Percentiles rank a stretch among this genome's conserved stretches.
These are phyloP conservation scores for Albizia julibrissin DNA, from an alignment of 306 rosid species.

Conservation along the genomic window DNA sequence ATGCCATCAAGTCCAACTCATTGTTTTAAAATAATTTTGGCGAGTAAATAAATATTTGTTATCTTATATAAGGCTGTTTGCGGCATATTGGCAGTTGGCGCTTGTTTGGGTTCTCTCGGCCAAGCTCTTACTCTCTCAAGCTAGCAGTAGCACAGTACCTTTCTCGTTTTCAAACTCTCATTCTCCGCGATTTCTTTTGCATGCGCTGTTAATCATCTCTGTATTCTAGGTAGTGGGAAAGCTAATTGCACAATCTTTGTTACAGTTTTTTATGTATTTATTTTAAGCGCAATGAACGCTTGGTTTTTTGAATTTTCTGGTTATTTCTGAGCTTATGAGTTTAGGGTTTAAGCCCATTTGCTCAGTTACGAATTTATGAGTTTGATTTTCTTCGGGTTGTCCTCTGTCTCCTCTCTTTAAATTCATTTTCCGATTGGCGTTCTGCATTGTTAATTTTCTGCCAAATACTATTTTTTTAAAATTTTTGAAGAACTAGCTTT, in stretches of 20 bases:
- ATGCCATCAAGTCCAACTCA: no score
- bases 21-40: no score
- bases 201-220: not conserved
- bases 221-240: conserved; percentile 4
- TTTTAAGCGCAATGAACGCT: not conserved
- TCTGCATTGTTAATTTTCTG: not conserved
- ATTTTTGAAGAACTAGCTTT: not conserved
- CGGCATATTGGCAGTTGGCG: not conserved
- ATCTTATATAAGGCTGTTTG: not conserved
- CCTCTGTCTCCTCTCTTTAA: not conserved
- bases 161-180: not conserved
- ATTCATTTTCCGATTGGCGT: not conserved
- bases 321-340: not conserved
- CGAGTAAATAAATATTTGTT: not conserved
- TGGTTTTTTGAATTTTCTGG: not conserved
- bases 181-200: not conserved
- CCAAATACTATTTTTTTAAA: no score
- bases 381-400: not conserved
- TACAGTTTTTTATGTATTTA: not conserved
- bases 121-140: not conserved
- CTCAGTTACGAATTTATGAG: not conserved
- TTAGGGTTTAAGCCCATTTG: conserved; percentile 21
- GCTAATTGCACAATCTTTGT: not conserved
- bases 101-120: not conserved
- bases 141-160: not conserved